A percentile compares a stretch with the other conserved stretches of the same genome.
Evolutionary conservation across 1,284 basidiomycete species (phyloP).

Genomic region (Ceratobasidium sp.): DNA sequence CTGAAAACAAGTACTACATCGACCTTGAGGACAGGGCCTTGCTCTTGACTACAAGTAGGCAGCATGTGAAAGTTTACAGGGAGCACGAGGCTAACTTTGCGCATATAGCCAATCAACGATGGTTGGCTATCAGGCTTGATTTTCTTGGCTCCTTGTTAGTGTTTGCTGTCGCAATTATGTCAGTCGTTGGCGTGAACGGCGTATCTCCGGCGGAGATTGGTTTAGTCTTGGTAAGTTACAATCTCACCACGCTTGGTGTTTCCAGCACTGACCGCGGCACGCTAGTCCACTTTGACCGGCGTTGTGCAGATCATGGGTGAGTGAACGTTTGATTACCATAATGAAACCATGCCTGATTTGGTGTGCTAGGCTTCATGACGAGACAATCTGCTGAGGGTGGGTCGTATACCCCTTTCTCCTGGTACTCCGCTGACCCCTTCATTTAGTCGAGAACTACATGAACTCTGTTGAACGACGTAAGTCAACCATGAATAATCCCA

Average conservation of each 20-base stretch:
- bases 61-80: slow-evolving; percentile 54
- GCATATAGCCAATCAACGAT: slow-evolving; percentile 69
- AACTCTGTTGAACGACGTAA: slow-evolving; percentile 83
- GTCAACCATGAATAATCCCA: slow-evolving; percentile 47
- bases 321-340: slow-evolving; percentile 61
- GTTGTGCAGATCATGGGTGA: slow-evolving; percentile 45
- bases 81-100: slow-evolving; percentile 81
- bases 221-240: slow-evolving; percentile 70
- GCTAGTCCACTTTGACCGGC: slow-evolving; percentile 27
- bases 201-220: slow-evolving; percentile 84
- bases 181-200: slow-evolving; percentile 75
- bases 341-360: slow-evolving; percentile 56
- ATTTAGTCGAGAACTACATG: slow-evolving; percentile 80
- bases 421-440: background rate
- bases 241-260: slow-evolving; percentile 32
- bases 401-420: slow-evolving; percentile 43
- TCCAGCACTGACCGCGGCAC: slow-evolving; percentile 46
- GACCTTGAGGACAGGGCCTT: slow-evolving; percentile 78
- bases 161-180: slow-evolving; percentile 80
- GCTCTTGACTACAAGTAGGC: slow-evolving; percentile 63
- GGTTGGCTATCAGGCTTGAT: slow-evolving; percentile 73
- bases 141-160: slow-evolving; percentile 81
- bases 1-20: slow-evolving; percentile 74
- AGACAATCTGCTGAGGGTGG: slow-evolving; percentile 82
- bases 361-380: slow-evolving; percentile 56